These are phyloP conservation scores for Aspergillus floridensis DNA, from an alignment of 2,329 filamentous ascomycete genomes.

Conservation along the genomic window DNA sequence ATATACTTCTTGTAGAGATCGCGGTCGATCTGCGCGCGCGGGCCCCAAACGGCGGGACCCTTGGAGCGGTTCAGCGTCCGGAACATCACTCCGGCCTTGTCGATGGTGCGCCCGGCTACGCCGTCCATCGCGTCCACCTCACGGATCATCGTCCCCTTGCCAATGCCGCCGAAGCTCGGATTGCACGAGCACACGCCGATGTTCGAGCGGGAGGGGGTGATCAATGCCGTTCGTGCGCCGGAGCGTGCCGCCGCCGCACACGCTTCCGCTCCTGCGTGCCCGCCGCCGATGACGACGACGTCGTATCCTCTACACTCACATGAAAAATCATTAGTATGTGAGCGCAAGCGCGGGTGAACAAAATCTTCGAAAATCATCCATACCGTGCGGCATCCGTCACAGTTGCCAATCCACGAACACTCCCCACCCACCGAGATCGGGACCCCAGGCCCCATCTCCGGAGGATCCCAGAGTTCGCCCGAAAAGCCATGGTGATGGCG, in stretches of 20 bases:
- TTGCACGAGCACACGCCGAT: constrained; percentile 96
- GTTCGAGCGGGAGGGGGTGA: constrained; percentile 85
- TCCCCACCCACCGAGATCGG: constrained; percentile 20
- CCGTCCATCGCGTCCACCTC: constrained; percentile 96
- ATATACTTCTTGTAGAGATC: constrained; percentile 86
- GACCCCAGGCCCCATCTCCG: constrained; percentile 27
- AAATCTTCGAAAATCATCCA: not conserved
- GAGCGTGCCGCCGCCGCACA: constrained; percentile 85
- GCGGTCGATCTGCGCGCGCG: constrained; percentile 92
- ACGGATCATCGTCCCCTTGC: constrained; percentile 92
- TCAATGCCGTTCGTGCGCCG: constrained; percentile 81
- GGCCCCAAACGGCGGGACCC: constrained; percentile 95
- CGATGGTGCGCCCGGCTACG: constrained; percentile 80
- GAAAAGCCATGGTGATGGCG: constrained; percentile 33
- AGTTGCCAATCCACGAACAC: constrained; percentile 38
- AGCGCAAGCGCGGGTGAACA: not conserved
- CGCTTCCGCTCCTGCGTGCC: constrained; percentile 92
- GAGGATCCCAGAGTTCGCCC: constrained; percentile 30
- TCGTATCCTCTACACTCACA: constrained; percentile 61
- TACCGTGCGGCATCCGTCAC: constrained; percentile 40
- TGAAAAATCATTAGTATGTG: constrained; percentile 11
- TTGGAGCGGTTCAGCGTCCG: constrained; percentile 83
- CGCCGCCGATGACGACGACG: constrained; percentile 92
- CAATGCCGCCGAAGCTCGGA: constrained; percentile 96
- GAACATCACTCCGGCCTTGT: constrained; percentile 94